Evolutionary conservation across 805 yeast species (phyloP), one percentile per base, ranked within the genome.

Genomic region (Danielozyma ontarioensis): DNA sequence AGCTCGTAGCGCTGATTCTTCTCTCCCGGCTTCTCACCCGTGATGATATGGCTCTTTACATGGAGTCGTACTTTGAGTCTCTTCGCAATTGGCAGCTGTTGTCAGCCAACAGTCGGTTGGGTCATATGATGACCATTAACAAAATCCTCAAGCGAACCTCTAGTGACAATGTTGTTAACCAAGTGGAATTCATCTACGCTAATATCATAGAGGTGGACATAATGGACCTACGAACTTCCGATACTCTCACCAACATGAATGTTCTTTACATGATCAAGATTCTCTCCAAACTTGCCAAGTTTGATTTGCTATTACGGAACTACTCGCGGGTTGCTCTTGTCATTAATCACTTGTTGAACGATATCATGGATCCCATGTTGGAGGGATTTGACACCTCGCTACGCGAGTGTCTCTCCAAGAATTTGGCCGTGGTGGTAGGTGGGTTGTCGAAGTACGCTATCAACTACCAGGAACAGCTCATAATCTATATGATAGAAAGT

Each of bases 361-460:
- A 66, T 26, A 55, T 64, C 4, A 43, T 61, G 45, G 37, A 42
- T 10, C 27, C 39, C 6, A 41, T 77, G 35, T 61, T 62, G n/a
- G 57, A 69, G 29, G 57, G 53, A 2, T 44, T 62, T 23, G 83
- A 76, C 33, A 74, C 83, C 0, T 57, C 62, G 2, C 70, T 81
- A 3, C 59, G 96, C 33, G 80, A 79, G 41, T 62, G 76, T 1
- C 61, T 80, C 22, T 83, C 96, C 1, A 83, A 81, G 50, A 76
- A 80, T 16, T 53, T 83, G 17, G 74, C 83, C 4, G 64, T 74
- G 28, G 49, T 85, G 4, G 50, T 62, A 8, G 32, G 53, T 4
- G 43, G 63, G 3, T 41, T 73, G 12, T 56, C 62, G 1, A 34
- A 41, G 0, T 55, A 55, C 1, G 63, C 68, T 1, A 38, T 41